phyloP scores from a whole-genome alignment of 2,329 filamentous ascomycete species.

The Scedosporium aurantiacum region DNA sequence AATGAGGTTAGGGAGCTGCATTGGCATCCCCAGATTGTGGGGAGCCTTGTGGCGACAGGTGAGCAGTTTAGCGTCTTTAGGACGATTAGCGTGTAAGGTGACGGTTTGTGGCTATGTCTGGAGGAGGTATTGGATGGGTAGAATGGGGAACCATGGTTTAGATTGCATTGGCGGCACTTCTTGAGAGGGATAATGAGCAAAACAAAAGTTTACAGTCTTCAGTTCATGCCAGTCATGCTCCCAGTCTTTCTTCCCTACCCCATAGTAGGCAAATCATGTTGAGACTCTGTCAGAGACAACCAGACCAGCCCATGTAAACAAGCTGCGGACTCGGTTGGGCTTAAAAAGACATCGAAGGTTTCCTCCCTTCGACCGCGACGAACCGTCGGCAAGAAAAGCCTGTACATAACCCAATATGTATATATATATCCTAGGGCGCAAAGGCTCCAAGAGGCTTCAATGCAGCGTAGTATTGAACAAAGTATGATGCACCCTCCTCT shows the following conservation, averaged over 20 bases:
- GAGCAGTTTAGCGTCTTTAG: conserved; percentile 79
- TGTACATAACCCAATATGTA: too few species aligned
- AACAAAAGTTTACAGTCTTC: not conserved
- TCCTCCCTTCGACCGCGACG: too few species aligned
- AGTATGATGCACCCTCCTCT: not conserved
- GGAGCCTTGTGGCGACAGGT: conserved; percentile 79
- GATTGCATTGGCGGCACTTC: not conserved
- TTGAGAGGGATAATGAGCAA: not conserved
- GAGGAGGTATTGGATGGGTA: not conserved
- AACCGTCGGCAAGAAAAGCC: too few species aligned
- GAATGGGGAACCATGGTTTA: not conserved
- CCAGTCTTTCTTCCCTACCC: not conserved
- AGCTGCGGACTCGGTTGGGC: too few species aligned
- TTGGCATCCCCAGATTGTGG: conserved; percentile 95
- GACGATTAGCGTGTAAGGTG: conserved; percentile 65
- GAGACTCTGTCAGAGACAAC: too few species aligned
- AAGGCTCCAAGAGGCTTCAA: not conserved
- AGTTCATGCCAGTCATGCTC: not conserved
- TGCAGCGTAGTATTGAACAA: not conserved
- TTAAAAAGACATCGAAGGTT: too few species aligned
- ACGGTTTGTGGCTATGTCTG: not conserved
- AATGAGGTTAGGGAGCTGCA: conserved; percentile 91
- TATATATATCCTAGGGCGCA: not conserved
- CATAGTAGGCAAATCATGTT: not conserved
- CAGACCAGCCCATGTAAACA: too few species aligned